Base-by-base conservation (phyloP, 192 early-diverging fungal genomes). In the Umbelopsis ramanniana region DNA sequence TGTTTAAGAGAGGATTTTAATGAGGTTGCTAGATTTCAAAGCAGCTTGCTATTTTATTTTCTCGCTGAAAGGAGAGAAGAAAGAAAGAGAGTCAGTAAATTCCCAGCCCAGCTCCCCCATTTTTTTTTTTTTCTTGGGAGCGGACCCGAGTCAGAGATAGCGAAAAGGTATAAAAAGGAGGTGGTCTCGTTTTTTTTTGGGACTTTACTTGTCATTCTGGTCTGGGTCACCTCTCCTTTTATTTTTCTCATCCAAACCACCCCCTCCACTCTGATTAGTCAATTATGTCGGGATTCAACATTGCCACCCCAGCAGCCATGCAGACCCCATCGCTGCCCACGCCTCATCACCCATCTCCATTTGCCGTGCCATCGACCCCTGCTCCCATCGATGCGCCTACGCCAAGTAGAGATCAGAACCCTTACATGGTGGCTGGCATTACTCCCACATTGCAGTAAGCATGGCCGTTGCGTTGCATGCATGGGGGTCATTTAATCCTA, bases 381-480 rank as follows among this genome's bases (percentile, higher is more conserved):
- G 79, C 79, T 26, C 79, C 79, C 23, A 45, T 81, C 22, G 79
- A 81, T 72, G 72, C 72, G n/a, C 75, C 76, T n/a, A 81, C 79
- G 15, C 79, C 79, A 55, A 74, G 75, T 68, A 76, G 76, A 77
- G 76, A 81, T 48, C 72, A 69, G 22, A 81, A 83, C 37, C 79
- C 70, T 43, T 79, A 82, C 72, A 74, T 72, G 54, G 85, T 86
- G 67, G 82, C 85, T 46, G 87, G 87, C 52, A 87, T 89, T 46
- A 81, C 83, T 24, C 87, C 87, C n/a, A 87, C 79, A 14, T 75
- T 89, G 57, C 87, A 89, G 87, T 89, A 87, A 89, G 87, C 85
- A 66, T 48, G n/a, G n/a, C n/a, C n/a, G n/a, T n/a, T n/a, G n/a
- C n/a, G n/a, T n/a, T n/a, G n/a, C n/a, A n/a, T 29, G 29, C 29